These are phyloP conservation scores for Xerocomus nothofagi DNA, from an alignment of 1,284 basidiomycete species.

Conservation along the genomic window DNA sequence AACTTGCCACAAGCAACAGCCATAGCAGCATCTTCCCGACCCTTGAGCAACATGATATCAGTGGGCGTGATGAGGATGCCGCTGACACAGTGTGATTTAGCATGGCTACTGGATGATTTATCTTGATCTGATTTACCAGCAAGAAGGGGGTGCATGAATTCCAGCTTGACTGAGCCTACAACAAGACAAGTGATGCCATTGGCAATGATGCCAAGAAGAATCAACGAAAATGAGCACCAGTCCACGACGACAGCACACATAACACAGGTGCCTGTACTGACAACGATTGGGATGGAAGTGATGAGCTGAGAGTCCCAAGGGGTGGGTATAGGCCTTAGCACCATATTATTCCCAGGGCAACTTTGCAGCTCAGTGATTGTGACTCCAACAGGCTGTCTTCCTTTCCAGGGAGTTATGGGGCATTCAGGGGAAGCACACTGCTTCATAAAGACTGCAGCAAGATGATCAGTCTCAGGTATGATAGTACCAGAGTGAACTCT, in stretches of 20 bases:
- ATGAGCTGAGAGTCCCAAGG: conserved; percentile 4
- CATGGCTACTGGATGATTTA: neutral
- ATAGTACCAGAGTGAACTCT: conserved; percentile 20
- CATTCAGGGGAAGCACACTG: conserved; percentile 6
- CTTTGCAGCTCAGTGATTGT: conserved; percentile 15
- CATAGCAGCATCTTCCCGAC: conserved; percentile 27
- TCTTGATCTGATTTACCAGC: conserved; percentile 10
- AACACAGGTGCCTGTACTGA: conserved; percentile 19
- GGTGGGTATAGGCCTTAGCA: neutral
- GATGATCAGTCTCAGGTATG: conserved; percentile 24
- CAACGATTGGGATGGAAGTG: conserved; percentile 21
- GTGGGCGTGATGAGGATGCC: conserved; percentile 18
- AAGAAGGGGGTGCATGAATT: conserved; percentile 17
- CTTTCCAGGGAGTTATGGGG: neutral
- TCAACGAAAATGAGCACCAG: conserved; percentile 30
- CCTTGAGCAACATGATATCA: conserved; percentile 19
- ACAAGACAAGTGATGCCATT: conserved; percentile 25
- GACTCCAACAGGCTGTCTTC: conserved; percentile 20
- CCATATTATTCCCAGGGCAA: conserved; percentile 5
- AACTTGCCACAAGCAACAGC: conserved; percentile 24
- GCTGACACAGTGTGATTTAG: neutral
- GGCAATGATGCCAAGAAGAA: conserved; percentile 29
- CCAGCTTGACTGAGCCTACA: conserved; percentile 25
- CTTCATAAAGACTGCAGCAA: conserved; percentile 23
- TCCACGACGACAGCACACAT: conserved; percentile 21